Percentiles rank a stretch among this genome's conserved stretches.
Evolutionary conservation across 257 asterid genomes (phyloP).

Genomic region (Nicotiana undulata): DNA sequence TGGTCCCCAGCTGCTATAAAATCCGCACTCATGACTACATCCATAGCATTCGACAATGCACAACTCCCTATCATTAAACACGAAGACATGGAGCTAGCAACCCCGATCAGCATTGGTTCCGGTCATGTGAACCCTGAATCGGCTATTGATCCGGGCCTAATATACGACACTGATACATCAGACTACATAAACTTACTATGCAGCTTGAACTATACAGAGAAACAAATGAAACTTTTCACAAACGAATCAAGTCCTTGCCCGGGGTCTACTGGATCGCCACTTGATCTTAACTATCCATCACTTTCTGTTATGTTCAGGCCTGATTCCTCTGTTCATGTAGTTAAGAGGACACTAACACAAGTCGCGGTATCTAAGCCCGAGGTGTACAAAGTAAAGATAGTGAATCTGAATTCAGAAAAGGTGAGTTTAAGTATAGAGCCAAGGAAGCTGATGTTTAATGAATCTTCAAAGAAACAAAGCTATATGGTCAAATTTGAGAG

Average conservation of each 20-base stretch:
- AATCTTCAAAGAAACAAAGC: neutral
- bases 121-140: neutral
- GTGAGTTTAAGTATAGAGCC: neutral
- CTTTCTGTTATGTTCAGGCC: neutral
- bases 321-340: neutral
- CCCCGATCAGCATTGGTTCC: neutral
- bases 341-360: neutral
- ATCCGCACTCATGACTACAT: neutral
- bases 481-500: slow-evolving; percentile 2
- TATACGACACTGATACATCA: neutral
- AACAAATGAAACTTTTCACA: slow-evolving; percentile 4
- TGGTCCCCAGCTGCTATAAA: neutral
- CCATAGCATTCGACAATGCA: neutral
- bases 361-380: neutral
- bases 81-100: neutral
- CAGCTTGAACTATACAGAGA: slow-evolving; percentile 2
- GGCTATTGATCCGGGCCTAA: slow-evolving; percentile 4
- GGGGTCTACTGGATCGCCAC: neutral
- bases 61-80: neutral
- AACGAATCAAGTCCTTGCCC: neutral
- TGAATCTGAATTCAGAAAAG: neutral
- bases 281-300: slow-evolving; percentile 6
- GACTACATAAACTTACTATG: neutral
- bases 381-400: neutral
- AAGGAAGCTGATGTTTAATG: neutral